Evolutionary conservation across 805 yeast species (phyloP).

Genomic region (Spathaspora sp.): DNA sequence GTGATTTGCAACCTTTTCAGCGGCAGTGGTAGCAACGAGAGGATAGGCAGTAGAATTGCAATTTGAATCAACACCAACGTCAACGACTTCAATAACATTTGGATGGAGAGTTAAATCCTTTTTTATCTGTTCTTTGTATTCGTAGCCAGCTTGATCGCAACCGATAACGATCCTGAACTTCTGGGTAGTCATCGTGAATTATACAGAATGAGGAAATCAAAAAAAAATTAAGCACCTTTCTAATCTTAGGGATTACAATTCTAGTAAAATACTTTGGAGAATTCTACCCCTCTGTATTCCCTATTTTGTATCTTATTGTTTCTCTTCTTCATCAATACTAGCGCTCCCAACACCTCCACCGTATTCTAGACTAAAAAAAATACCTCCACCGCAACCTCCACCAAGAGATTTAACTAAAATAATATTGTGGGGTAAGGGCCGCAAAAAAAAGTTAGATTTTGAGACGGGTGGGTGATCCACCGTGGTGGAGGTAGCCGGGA

Average conservation of each 20-base stretch:
- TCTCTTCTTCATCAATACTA: neutral
- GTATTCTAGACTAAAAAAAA: neutral
- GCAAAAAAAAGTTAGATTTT: neutral
- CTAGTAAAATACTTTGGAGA: neutral
- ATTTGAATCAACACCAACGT: constrained; percentile 36
- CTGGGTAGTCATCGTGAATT: neutral
- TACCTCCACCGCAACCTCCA: neutral
- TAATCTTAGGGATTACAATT: neutral
- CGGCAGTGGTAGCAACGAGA: constrained; percentile 40
- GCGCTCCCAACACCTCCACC: neutral
- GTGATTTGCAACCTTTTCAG: constrained; percentile 35
- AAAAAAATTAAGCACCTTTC: neutral
- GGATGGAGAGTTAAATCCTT: constrained; percentile 27
- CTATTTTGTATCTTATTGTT: neutral
- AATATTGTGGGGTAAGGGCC: neutral
- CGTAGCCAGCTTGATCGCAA: constrained; percentile 43
- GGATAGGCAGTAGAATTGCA: constrained; percentile 39
- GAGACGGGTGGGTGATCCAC: neutral
- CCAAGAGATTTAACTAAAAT: neutral
- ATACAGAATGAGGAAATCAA: neutral
- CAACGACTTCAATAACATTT: constrained; percentile 28
- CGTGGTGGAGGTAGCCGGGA: neutral
- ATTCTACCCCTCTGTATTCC: neutral
- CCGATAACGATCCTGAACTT: constrained; percentile 33
- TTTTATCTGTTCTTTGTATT: constrained; percentile 36